These are phyloP conservation scores for Sporothrix schenckii DNA, from an alignment of 2,329 filamentous ascomycete genomes.

Conservation along the genomic window DNA sequence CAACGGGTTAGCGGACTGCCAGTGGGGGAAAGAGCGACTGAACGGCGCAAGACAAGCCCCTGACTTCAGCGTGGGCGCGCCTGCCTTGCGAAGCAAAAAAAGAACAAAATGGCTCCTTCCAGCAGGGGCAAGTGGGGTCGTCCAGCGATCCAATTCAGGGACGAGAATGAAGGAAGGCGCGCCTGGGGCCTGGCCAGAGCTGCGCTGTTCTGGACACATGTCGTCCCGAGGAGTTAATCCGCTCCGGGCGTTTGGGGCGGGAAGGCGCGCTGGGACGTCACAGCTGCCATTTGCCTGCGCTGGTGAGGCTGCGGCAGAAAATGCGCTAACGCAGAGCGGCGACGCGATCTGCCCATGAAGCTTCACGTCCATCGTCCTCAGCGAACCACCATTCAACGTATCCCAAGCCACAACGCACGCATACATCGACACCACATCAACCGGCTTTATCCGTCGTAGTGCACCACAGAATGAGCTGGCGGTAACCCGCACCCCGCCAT, in stretches of 20 bases:
- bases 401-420: neutral
- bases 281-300: constrained; percentile 12
- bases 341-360: constrained; percentile 31
- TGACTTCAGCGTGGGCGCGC: constrained; percentile 20
- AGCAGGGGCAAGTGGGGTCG: constrained; percentile 19
- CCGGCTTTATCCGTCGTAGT: neutral
- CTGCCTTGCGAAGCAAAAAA: constrained; percentile 13
- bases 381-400: neutral
- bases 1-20: constrained; percentile 9
- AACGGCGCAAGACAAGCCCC: neutral
- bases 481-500: constrained; percentile 53
- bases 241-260: constrained; percentile 23
- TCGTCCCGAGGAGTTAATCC: constrained; percentile 44
- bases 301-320: constrained; percentile 20
- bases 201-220: constrained; percentile 40
- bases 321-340: constrained; percentile 30
- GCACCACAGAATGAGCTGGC: neutral
- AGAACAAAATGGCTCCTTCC: neutral
- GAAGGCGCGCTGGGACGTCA: constrained; percentile 21
- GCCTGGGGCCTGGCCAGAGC: neutral
- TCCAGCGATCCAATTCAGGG: constrained; percentile 23
- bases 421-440: neutral
- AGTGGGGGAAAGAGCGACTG: constrained; percentile 19
- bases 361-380: constrained; percentile 8
- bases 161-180: constrained; percentile 13